Evolutionary conservation across 345 rosid genomes (phyloP).

Genomic region (Syzygium oleosum): DNA sequence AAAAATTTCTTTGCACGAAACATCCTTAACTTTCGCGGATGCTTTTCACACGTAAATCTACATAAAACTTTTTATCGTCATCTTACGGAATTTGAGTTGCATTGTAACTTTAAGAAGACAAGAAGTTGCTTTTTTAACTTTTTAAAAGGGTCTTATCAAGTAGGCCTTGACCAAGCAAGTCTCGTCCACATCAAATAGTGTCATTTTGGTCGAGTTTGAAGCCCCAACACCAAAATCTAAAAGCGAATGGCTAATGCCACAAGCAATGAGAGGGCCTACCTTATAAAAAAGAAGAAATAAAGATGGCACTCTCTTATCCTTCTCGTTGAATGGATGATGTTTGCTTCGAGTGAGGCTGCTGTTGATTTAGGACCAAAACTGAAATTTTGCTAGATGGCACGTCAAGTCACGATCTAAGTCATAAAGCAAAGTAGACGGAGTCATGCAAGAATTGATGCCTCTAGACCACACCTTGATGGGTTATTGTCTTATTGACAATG

Average conservation of each 20-base stretch:
- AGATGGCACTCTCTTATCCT: not conserved
- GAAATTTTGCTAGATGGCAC: not conserved
- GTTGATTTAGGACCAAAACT: not conserved
- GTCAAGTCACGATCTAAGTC: not conserved
- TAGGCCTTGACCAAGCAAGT: not conserved
- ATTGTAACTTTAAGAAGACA: not conserved
- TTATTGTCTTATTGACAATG: not conserved
- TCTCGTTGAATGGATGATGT: not conserved
- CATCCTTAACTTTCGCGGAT: not conserved
- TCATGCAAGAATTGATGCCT: not conserved
- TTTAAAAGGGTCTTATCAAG: not conserved
- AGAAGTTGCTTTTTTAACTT: not conserved
- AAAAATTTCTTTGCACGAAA: not conserved
- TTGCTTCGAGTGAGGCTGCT: not conserved
- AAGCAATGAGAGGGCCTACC: not conserved
- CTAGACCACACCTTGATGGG: not conserved
- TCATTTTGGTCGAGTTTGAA: not conserved
- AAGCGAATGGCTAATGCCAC: not conserved
- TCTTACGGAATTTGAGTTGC: not conserved
- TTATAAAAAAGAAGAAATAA: not conserved
- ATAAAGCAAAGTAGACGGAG: not conserved
- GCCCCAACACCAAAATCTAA: not conserved
- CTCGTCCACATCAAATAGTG: not conserved
- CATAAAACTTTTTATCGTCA: not conserved
- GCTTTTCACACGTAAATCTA: not conserved